A percentile compares a stretch with the other conserved stretches of the same genome.
Conservation (phyloP, 108 stramenopile species). For the Conticribra weissflogii region DNA sequence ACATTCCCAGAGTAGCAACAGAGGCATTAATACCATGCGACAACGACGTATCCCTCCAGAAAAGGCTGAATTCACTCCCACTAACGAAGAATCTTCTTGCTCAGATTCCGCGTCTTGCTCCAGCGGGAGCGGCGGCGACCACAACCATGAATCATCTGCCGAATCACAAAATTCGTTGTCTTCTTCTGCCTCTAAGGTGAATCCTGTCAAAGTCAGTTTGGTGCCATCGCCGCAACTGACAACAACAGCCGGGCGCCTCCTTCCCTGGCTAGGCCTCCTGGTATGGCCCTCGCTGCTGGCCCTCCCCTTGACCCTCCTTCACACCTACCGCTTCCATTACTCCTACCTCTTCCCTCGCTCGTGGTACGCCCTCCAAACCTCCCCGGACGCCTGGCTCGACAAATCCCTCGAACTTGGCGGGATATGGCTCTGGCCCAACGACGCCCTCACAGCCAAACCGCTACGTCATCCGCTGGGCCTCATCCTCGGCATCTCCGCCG, state of each 20-base stretch:
- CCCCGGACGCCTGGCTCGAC: constrained; percentile 20
- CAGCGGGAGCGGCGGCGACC: too few species aligned
- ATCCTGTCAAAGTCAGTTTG: too few species aligned
- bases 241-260: not conserved
- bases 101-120: too few species aligned
- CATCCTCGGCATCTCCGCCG: constrained; percentile 77
- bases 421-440: constrained; percentile 30
- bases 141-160: too few species aligned
- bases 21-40: too few species aligned
- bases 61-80: too few species aligned
- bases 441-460: constrained; percentile 16
- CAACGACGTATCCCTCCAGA: too few species aligned
- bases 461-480: constrained; percentile 78
- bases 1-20: too few species aligned
- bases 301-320: constrained; percentile 66
- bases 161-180: too few species aligned
- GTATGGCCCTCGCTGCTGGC: constrained; percentile 84
- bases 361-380: constrained; percentile 56
- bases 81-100: too few species aligned
- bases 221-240: not conserved
- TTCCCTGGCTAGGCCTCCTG: constrained; percentile 65
- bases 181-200: too few species aligned
- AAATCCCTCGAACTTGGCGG: constrained; percentile 31
- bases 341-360: constrained; percentile 56
- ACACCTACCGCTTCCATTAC: constrained; percentile 45